Evolutionary conservation across 192 early-diverging fungal species (phyloP), one percentile per base, ranked within the genome.

Genomic region (Phlyctochytrium bullatum): DNA sequence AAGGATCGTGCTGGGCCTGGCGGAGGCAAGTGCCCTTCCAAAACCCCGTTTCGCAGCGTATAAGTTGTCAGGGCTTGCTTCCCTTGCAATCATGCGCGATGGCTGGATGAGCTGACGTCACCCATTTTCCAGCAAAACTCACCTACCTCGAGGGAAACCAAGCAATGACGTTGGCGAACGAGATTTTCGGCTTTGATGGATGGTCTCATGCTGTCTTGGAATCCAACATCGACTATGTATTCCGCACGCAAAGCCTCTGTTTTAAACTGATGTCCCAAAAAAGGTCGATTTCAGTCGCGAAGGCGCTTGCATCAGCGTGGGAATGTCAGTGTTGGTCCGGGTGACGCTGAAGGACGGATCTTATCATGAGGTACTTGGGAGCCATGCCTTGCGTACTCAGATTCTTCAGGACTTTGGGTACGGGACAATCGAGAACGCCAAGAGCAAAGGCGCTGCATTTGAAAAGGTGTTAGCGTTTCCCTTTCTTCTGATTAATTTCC

Each of bases 101-200:
- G 12, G 30, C 14, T 20, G 36, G 40, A 20, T 6, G 20, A 47
- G 20, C 40, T 47, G 40, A 47, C 20, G n/a, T n/a, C n/a, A n/a
- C 40, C 40, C 6, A 47, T 20, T 57, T 28, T 40, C 32, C 51
- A 71, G 69, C 71, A 0, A 87, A 86, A 27, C 76, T 95, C 16
- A 79, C 78, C n/a, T 94, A 93, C 61, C 65, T 94, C 35, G 92
- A 94, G 69, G 94, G 92, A 4, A 89, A 87, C 86, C 89, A 85
- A 31, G 86, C 84, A 35, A 91, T 93, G 50, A 88, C 88, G 66
- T 73, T 97, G 33, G 97, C 97, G 53, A 95, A 98, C 68, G 88
- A 93, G 30, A 67, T 96, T 3, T 97, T 98, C 82, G 97, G 95
- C 2, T 97, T 97, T 73, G 84, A 96, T 68, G 95, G 95, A 10